Evolutionary conservation across 306 rosid genomes (phyloP).

Genomic region (Castanea crenata): DNA sequence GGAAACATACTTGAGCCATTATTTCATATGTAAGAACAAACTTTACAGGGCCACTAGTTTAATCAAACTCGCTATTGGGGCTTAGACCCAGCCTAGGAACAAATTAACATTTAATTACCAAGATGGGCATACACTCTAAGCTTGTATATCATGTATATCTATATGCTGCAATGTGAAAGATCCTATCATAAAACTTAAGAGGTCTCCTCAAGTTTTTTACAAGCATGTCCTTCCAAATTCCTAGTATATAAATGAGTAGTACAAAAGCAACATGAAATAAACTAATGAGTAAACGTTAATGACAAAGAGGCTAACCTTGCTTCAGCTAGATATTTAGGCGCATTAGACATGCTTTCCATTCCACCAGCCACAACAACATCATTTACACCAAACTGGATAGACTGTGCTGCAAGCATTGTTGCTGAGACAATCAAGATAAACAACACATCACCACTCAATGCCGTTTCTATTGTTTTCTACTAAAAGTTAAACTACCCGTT

Average conservation of each 20-base stretch:
- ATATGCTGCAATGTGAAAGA: not conserved
- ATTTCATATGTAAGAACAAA: too few relatives aligned
- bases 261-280: not conserved
- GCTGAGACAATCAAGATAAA: conserved; percentile 46
- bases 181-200: not conserved
- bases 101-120: not conserved
- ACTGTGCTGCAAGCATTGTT: conserved; percentile 83
- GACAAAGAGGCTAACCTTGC: conserved; percentile 53
- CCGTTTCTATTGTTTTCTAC: not conserved
- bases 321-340: conserved; percentile 74
- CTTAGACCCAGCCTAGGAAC: not conserved
- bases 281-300: not conserved
- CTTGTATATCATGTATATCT: not conserved
- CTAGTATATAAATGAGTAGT: not conserved
- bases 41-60: too few relatives aligned
- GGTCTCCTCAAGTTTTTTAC: conserved; percentile 9
- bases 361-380: conserved; percentile 86
- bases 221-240: conserved; percentile 1
- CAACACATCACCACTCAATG: conserved; percentile 3
- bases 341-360: conserved; percentile 98
- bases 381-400: conserved; percentile 65
- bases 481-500: not conserved
- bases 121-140: not conserved
- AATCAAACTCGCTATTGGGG: too few relatives aligned
- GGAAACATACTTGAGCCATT: too few relatives aligned